Percentiles rank a stretch among this genome's conserved stretches.
Evolutionary conservation across 116 monocot genomes (phyloP).

Genomic region (Phalaenopsis hybrid): DNA sequence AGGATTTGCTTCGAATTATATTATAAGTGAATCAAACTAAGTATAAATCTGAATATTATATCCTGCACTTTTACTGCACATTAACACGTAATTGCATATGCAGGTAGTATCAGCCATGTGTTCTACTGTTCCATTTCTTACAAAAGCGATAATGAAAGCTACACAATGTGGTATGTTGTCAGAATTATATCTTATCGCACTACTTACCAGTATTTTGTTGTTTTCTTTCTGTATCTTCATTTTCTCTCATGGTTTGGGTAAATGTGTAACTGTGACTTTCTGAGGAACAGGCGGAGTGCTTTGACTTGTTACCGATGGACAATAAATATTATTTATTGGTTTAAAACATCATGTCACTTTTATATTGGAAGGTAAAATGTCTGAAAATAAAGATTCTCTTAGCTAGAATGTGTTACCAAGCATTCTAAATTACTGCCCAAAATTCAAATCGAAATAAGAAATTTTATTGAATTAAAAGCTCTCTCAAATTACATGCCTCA

Average conservation of each 20-base stretch:
- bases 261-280: not conserved
- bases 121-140: constrained; percentile 72
- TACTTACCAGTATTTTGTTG: not conserved
- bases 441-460: not conserved
- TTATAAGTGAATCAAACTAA: not conserved
- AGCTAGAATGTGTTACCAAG: not conserved
- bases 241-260: not conserved
- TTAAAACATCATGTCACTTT: not conserved
- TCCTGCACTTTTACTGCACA: not conserved
- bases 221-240: not conserved
- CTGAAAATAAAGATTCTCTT: not conserved
- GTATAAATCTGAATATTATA: not conserved
- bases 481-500: not conserved
- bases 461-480: not conserved
- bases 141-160: constrained; percentile 87
- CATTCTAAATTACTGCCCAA: not conserved
- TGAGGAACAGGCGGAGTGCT: not conserved
- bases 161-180: constrained; percentile 67
- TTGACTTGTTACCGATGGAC: not conserved
- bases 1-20: not conserved
- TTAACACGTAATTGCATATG: constrained; percentile 13
- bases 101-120: constrained; percentile 85
- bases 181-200: not conserved
- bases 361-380: not conserved
- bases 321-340: not conserved